Base-by-base conservation (phyloP, 164 flowering plant genomes). In the Magnolia changhungtana region DNA sequence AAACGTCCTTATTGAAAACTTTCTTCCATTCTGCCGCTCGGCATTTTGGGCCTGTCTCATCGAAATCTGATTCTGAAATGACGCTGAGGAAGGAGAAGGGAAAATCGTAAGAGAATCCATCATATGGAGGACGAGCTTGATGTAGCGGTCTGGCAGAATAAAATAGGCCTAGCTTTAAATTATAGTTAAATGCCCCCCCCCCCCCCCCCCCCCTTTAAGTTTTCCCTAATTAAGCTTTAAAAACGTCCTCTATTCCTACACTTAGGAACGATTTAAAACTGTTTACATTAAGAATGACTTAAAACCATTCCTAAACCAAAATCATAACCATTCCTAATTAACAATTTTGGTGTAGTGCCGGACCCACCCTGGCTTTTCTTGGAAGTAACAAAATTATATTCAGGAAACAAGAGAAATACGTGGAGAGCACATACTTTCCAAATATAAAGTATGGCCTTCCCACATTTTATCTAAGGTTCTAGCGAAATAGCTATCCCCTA, bases 1-100 rank as follows among this genome's bases (percentile, higher is more conserved):
- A 18, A 68, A 66, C 3, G 97, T 90, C 76, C 76, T 87, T 74
- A 91, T 91, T 19, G 86, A 73, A 0, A 88, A 73, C 67, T 82
- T 79, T 27, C 49, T 55, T 20, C 4, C 82, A 63, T 69, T 80
- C 59, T 29, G 21, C 27, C 18, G 49, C 9, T 29, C 19, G 19
- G 76, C 79, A 0, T 63, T 79, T 37, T 79, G 70, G 2, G 64
- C 58, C 1, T 82, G 81, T 11, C 78, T 19, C 16, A 87, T 65
- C 16, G 74, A 82, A 63, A 81, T 74, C 13, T 79, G 88, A 64
- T 87, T 84, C 77, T 78, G 81, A 76, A 92, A 88, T 6, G 61
- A 58, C 4, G 20, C 20, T 58, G 91, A 77, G 67, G 95, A 11
- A 27, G 63, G 55, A 37, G 29, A 63, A 64, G 11, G 10, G 67